Percentiles rank a stretch among this genome's conserved stretches.
Evolutionary conservation across 495 filamentous ascomycete genomes (phyloP).

Genomic region (Friedmanniomyces endolithicus): DNA sequence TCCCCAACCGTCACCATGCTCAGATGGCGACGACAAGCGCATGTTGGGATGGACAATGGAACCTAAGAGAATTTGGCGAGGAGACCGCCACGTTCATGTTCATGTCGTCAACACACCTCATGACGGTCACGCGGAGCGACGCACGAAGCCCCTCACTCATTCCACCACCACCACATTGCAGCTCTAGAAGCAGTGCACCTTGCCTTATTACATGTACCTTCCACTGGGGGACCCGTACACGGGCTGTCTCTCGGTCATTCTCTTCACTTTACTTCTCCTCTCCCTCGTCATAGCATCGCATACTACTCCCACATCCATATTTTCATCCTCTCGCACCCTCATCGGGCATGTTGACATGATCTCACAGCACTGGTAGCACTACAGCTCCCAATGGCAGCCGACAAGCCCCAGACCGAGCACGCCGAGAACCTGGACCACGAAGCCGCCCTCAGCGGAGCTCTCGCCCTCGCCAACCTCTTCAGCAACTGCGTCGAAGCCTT

Average conservation of each 20-base stretch:
- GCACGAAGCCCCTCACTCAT: not conserved
- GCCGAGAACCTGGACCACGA: slow-evolving; percentile 18
- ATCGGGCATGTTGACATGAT: not conserved
- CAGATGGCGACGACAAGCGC: not conserved
- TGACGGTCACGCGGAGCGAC: not conserved
- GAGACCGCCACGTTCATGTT: not conserved
- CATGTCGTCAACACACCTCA: not conserved
- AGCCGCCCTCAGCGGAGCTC: slow-evolving; percentile 20
- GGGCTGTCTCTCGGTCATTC: not conserved
- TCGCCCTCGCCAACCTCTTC: slow-evolving; percentile 28
- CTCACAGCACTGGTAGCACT: not conserved
- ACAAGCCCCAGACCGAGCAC: slow-evolving; percentile 4
- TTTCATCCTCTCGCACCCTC: not conserved
- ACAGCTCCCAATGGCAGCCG: slow-evolving; percentile 7
- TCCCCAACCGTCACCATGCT: not conserved
- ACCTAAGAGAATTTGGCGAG: not conserved
- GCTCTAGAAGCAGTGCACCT: no score
- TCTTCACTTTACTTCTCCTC: not conserved
- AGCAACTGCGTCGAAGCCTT: slow-evolving; percentile 30
- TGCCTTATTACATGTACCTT: no score
- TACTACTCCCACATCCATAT: no score
- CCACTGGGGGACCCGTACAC: no score
- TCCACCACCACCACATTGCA: not conserved
- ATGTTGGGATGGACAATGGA: not conserved
- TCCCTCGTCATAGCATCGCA: not conserved